Evolutionary conservation across 2,329 filamentous ascomycete genomes (phyloP).

Genomic region (Penicillium sp.): DNA sequence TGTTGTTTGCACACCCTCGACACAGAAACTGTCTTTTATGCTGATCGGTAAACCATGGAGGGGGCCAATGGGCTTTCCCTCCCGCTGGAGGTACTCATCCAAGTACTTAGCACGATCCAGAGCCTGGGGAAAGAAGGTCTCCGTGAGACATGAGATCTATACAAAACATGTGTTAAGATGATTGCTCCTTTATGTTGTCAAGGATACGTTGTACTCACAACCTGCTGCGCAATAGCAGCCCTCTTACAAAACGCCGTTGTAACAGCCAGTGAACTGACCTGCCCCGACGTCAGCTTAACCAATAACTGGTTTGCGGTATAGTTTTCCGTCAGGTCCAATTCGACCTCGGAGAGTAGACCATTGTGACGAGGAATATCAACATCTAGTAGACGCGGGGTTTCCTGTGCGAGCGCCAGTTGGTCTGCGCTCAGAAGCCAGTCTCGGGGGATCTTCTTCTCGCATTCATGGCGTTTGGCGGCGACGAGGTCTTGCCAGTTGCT

Average conservation of each 20-base stretch:
- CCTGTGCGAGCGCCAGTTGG: background rate
- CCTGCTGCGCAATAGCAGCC: slow-evolving; percentile 40
- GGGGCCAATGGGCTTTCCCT: slow-evolving; percentile 34
- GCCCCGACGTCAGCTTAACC: slow-evolving; percentile 16
- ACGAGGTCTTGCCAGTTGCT: slow-evolving; percentile 23
- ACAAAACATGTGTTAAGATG: background rate
- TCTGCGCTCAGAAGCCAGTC: slow-evolving; percentile 31
- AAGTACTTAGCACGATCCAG: slow-evolving; percentile 37
- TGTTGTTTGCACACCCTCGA: slow-evolving; percentile 22
- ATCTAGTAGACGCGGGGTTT: slow-evolving; percentile 17
- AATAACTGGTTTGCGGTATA: slow-evolving; percentile 22
- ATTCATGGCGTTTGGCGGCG: slow-evolving; percentile 29
- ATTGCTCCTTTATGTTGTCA: no score
- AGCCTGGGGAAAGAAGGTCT: slow-evolving; percentile 38
- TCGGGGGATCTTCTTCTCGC: slow-evolving; percentile 30
- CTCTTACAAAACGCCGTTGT: slow-evolving; percentile 41
- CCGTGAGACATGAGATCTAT: slow-evolving; percentile 37
- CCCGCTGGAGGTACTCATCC: slow-evolving; percentile 32
- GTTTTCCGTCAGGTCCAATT: slow-evolving; percentile 48
- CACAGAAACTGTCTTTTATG: slow-evolving; percentile 33
- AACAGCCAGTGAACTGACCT: slow-evolving; percentile 21
- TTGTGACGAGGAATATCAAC: slow-evolving; percentile 27
- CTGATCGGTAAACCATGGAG: slow-evolving; percentile 42
- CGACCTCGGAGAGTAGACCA: slow-evolving; percentile 46
- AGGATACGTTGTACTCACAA: slow-evolving; percentile 15